These are phyloP conservation scores for Mycena rebaudengoi DNA, from an alignment of 768 basidiomycete species.

Conservation along the genomic window DNA sequence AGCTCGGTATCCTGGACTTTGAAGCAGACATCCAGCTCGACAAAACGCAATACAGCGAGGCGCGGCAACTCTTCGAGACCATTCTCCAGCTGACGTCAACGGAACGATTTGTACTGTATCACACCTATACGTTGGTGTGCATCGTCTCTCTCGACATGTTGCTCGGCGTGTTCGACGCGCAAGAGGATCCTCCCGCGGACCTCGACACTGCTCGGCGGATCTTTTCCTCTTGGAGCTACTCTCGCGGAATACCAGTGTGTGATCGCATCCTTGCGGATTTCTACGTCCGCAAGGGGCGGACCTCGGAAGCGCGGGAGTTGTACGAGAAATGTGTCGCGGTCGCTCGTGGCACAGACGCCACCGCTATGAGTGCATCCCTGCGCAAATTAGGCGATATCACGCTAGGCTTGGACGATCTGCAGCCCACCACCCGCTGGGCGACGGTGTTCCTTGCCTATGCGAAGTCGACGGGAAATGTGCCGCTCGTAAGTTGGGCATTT, in stretches of 20 bases:
- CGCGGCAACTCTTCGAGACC: neutral
- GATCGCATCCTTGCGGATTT: slow-evolving; percentile 7
- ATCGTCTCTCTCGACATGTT: neutral
- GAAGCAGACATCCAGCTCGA: neutral
- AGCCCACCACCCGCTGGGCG: neutral
- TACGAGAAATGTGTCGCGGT: neutral
- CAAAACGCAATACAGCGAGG: neutral
- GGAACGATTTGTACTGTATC: neutral
- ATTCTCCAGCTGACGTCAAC: neutral
- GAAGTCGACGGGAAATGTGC: neutral
- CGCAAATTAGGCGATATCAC: neutral
- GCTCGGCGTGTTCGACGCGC: neutral
- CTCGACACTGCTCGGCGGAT: slow-evolving; percentile 1
- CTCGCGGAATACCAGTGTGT: neutral
- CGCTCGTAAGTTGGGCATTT: neutral
- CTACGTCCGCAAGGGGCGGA: neutral
- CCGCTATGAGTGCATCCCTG: neutral
- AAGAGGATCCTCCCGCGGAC: neutral
- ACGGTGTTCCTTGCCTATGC: neutral
- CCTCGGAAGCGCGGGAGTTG: neutral
- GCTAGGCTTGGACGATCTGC: neutral
- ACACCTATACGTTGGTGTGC: neutral
- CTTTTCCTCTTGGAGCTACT: neutral
- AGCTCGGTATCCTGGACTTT: neutral
- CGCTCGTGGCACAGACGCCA: neutral